These are phyloP conservation scores for Cercospora brassicicola DNA, from an alignment of 2,329 filamentous ascomycete genomes.

Conservation along the genomic window DNA sequence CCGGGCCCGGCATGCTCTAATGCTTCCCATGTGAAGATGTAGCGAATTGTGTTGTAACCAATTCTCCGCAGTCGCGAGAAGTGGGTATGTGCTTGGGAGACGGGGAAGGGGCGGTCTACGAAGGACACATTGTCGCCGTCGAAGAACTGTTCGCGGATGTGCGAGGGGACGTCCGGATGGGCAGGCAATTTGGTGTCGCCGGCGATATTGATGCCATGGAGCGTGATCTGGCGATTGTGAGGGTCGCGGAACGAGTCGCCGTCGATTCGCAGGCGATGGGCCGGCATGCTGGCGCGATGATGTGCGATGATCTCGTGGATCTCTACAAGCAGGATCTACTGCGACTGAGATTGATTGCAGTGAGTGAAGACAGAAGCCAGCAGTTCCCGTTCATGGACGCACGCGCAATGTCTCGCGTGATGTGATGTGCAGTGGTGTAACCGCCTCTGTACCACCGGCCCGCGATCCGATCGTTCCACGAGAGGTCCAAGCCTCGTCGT, in stretches of 20 bases:
- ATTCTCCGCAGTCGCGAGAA: constrained; percentile 82
- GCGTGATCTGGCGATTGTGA: constrained; percentile 77
- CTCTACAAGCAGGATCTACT: neutral
- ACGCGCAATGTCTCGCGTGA: neutral
- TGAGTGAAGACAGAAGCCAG: neutral
- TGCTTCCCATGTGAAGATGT: constrained; percentile 99
- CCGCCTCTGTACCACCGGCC: neutral
- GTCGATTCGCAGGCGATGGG: constrained; percentile 71
- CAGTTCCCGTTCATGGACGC: neutral
- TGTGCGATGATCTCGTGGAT: neutral
- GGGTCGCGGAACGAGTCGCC: constrained; percentile 80
- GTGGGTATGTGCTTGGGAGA: constrained; percentile 79
- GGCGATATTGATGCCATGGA: constrained; percentile 92
- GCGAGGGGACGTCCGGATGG: constrained; percentile 76
- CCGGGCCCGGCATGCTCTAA: constrained; percentile 90
- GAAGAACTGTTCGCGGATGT: constrained; percentile 77
- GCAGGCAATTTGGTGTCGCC: constrained; percentile 88
- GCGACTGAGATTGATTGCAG: neutral
- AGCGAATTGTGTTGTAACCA: constrained; percentile 95
- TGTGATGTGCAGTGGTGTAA: neutral
- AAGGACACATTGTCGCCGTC: constrained; percentile 91
- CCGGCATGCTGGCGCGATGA: constrained; percentile 18
- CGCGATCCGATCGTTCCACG: constrained; percentile 1
- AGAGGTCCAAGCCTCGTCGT: neutral
- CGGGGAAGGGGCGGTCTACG: constrained; percentile 77